Evolutionary conservation across 2,329 filamentous ascomycete genomes (phyloP).

Genomic region (Cucurbitaria berberidis): DNA sequence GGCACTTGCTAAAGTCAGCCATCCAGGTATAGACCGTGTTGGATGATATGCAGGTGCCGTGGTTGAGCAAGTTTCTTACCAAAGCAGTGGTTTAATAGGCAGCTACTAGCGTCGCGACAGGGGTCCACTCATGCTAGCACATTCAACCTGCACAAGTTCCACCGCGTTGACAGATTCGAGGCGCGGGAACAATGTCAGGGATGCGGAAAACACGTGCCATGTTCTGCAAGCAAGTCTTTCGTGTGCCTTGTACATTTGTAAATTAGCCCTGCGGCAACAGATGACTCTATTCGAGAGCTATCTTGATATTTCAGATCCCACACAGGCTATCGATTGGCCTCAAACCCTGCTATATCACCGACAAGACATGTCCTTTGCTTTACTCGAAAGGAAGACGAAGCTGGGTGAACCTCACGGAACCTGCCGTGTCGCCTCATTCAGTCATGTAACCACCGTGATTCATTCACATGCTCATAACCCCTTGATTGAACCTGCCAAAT

Average conservation of each 20-base stretch:
- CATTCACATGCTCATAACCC: constrained; percentile 37
- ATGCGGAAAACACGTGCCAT: neutral
- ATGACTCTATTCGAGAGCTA: constrained; percentile 22
- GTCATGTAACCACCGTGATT: neutral
- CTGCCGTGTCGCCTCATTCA: neutral
- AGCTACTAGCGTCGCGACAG: constrained; percentile 25
- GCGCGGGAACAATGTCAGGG: constrained; percentile 6
- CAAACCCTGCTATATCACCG: neutral
- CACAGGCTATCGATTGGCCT: constrained; percentile 10
- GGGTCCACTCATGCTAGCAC: constrained; percentile 22
- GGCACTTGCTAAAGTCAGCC: constrained; percentile 18
- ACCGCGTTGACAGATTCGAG: neutral
- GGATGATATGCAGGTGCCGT: constrained; percentile 16
- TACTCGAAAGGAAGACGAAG: neutral
- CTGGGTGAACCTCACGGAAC: neutral
- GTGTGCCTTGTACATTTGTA: constrained; percentile 5
- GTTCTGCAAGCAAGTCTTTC: neutral
- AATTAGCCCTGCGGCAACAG: constrained; percentile 3
- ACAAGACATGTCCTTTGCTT: neutral
- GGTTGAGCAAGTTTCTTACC: constrained; percentile 44
- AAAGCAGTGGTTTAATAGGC: constrained; percentile 21
- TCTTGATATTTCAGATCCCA: neutral
- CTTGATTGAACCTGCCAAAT: constrained; percentile 69
- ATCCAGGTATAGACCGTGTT: constrained; percentile 14
- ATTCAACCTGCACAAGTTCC: neutral